Evolutionary conservation across 371 early-diverging fungal species (phyloP).

Genomic region (Mucor velutinosus): DNA sequence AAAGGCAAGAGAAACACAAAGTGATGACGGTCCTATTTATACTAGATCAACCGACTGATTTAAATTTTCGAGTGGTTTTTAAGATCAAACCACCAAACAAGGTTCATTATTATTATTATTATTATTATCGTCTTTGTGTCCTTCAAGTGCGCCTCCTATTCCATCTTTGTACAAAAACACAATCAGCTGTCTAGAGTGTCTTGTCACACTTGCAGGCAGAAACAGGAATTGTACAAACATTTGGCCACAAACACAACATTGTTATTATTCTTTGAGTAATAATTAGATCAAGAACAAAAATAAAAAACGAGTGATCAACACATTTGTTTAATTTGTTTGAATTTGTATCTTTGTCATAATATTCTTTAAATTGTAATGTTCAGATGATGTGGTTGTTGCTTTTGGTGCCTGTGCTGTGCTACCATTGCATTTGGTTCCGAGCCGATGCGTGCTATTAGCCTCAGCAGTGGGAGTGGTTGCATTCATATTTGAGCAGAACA

Average conservation of each 20-base stretch:
- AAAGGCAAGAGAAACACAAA: slow-evolving; percentile 5
- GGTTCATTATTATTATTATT: not conserved
- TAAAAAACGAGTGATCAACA: not conserved
- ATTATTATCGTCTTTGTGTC: not conserved
- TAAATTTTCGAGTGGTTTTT: slow-evolving; percentile 20
- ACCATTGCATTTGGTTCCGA: slow-evolving; percentile 15
- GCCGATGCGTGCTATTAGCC: slow-evolving; percentile 6
- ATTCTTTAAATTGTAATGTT: not conserved
- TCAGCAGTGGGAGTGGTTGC: not conserved
- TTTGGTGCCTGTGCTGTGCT: not conserved
- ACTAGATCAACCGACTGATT: slow-evolving; percentile 8
- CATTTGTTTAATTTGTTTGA: slow-evolving; percentile 11
- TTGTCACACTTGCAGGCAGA: not conserved
- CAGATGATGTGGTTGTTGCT: slow-evolving; percentile 7
- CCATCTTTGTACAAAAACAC: not conserved
- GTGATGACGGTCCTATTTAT: slow-evolving; percentile 1
- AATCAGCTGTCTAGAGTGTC: not conserved
- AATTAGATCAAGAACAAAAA: not conserved
- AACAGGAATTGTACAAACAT: slow-evolving; percentile 1
- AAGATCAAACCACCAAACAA: slow-evolving; percentile 21
- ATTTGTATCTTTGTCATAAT: slow-evolving; percentile 15
- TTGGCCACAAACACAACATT: not conserved
- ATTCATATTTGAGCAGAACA: not conserved
- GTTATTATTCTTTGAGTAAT: not conserved
- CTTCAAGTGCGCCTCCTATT: not conserved